These are phyloP conservation scores for Plectosphaerella cucumerina DNA, from an alignment of 2,329 filamentous ascomycete genomes.

Conservation along the genomic window DNA sequence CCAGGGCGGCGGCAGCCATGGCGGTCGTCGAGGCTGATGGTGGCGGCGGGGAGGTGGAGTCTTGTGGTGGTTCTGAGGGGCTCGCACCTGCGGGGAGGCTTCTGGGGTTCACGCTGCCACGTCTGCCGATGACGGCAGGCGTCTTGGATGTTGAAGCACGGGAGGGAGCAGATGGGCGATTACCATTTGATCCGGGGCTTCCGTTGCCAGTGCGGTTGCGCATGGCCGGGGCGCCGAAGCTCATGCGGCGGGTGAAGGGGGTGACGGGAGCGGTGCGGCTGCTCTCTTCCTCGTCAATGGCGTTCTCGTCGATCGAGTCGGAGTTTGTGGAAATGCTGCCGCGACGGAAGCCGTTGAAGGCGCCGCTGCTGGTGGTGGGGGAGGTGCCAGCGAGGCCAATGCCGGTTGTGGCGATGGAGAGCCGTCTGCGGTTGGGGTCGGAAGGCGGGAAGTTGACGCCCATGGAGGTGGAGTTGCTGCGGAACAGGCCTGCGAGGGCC, in stretches of 20 bases:
- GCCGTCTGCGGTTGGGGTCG: constrained; percentile 60
- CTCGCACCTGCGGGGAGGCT: constrained; percentile 1
- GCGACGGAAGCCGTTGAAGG: constrained; percentile 49
- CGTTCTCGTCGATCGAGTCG: constrained; percentile 64
- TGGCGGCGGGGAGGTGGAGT: constrained; percentile 15
- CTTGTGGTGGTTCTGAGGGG: neutral
- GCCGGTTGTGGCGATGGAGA: constrained; percentile 71
- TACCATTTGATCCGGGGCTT: constrained; percentile 61
- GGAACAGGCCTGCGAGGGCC: constrained; percentile 55
- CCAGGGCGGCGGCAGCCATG: constrained; percentile 27
- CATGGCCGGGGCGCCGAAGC: constrained; percentile 80
- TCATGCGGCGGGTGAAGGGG: constrained; percentile 80
- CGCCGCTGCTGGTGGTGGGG: constrained; percentile 53
- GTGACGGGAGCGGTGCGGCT: constrained; percentile 59
- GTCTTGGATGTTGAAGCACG: constrained; percentile 26
- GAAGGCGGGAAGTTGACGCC: constrained; percentile 38
- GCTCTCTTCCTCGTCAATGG: constrained; percentile 65
- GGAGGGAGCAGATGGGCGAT: constrained; percentile 33
- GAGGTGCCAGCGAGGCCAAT: constrained; percentile 70
- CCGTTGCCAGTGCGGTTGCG: constrained; percentile 56
- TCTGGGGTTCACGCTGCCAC: constrained; percentile 12
- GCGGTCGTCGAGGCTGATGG: constrained; percentile 18
- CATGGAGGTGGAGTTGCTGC: constrained; percentile 48
- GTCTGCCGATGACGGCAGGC: constrained; percentile 22
- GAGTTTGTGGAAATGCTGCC: constrained; percentile 65